Base-by-base conservation (phyloP, 169 alveolate genomes). In the Plasmodium yoelii region DNA sequence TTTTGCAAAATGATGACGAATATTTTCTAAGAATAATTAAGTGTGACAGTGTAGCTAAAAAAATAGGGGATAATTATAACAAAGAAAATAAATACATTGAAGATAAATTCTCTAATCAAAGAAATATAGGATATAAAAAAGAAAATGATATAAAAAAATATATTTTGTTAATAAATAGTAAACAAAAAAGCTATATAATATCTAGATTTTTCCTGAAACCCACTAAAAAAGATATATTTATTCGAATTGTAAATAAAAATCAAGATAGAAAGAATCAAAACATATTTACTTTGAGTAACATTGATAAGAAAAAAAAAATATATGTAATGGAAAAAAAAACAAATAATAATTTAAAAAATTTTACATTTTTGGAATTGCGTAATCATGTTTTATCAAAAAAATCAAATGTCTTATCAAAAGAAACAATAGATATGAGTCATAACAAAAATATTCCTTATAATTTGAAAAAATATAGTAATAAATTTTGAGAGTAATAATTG, bases 21-120 rank as follows among this genome's bases (percentile, higher is more conserved):
- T 5, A 49, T 22, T 47, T 51, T 44, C 18, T 60, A 18, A 61
- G n/a, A 24, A 13, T 61, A 47, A 77, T 39, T 10, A 77, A 63
- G 12, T 77, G 88, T 44, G 61, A 77, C 26, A 51, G n/a, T 49
- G 47, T 77, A 8, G 26, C 42, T 12, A 19, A 42, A 15, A 64
- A 63, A 2, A 55, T 47, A 7, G 51, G 19, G 8, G 10, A 22
- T 7, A 49, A 19, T 7, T 6, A 44, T 9, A 15, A 26, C 2
- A 15, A 28, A 63, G n/a, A 13, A 13, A 18, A 63, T 34, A 63
- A 13, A 34, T 15, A 10, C 51, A 34, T 63, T 63, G 12, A 0
- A 51, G 28, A 5, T 0, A 28, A 63, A 63, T 34, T 0, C 42
- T 34, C 42, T 34, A 34, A 34, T 3, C 42, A 34, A 34, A 34